These are phyloP conservation scores for Phytophthora agathidicida DNA, from an alignment of 352 stramenopile genomes.

Conservation along the genomic window DNA sequence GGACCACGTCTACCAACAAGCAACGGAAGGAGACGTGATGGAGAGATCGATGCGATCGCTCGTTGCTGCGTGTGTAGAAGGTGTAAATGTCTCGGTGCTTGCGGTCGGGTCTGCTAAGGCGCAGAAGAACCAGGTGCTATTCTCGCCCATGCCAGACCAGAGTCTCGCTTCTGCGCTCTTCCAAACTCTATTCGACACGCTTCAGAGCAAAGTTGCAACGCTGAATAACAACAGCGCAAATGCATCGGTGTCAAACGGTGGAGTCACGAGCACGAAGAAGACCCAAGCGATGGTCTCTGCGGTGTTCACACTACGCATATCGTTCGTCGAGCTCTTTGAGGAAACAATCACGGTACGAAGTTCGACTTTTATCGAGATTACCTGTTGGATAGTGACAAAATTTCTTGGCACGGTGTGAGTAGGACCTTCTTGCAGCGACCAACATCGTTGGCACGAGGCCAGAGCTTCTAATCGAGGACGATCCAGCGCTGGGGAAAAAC, in stretches of 20 bases:
- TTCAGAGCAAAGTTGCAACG: conserved; percentile 34
- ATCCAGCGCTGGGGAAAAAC: conserved; percentile 21
- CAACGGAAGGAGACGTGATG: conserved; percentile 45
- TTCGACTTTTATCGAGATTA: neutral
- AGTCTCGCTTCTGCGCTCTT: conserved; percentile 42
- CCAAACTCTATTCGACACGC: conserved; percentile 33
- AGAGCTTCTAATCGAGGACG: conserved; percentile 19
- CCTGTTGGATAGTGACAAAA: neutral
- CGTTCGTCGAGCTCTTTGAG: conserved; percentile 63
- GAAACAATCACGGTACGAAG: conserved; percentile 47
- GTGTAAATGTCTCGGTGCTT: conserved; percentile 56
- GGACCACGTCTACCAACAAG: conserved; percentile 53
- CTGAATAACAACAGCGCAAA: conserved; percentile 19
- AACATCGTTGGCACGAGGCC: neutral
- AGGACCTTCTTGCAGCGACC: conserved; percentile 38
- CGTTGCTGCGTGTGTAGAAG: conserved; percentile 49
- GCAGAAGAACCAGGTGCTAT: conserved; percentile 45
- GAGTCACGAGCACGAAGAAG: conserved; percentile 1
- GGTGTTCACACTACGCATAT: conserved; percentile 43
- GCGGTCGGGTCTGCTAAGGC: conserved; percentile 46
- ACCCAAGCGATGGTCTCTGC: conserved; percentile 9
- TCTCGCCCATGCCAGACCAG: conserved; percentile 33
- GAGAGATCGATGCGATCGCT: conserved; percentile 52
- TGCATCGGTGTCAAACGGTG: neutral
- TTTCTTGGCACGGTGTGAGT: neutral